These are phyloP conservation scores for Macadamia tetraphylla DNA, from an alignment of 164 flowering plant species.

Conservation along the genomic window DNA sequence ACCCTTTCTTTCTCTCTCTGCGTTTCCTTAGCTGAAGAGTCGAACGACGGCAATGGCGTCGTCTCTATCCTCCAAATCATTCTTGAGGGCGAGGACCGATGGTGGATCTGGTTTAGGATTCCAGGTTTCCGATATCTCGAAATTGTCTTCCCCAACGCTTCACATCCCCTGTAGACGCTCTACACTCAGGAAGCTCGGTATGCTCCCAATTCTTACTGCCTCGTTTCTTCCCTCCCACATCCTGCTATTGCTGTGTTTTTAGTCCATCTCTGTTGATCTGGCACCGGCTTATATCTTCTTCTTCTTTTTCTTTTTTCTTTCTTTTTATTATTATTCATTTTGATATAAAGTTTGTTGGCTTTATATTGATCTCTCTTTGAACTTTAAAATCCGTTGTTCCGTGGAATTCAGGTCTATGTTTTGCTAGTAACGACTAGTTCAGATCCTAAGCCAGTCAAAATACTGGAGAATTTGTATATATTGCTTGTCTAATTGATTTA, in stretches of 20 bases:
- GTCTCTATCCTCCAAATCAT: conserved; percentile 40
- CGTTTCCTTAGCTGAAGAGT: not conserved
- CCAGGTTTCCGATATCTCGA: conserved; percentile 26
- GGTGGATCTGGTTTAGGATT: conserved; percentile 28
- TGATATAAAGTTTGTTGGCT: not conserved
- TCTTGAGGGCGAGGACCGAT: conserved; percentile 30
- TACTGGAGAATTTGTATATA: not conserved
- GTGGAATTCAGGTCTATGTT: not conserved
- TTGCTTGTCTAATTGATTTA: not conserved
- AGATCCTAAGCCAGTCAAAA: not conserved
- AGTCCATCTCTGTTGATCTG: not conserved
- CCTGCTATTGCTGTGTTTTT: not conserved
- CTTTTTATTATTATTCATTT: no score
- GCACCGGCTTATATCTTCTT: not conserved
- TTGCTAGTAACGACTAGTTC: not conserved
- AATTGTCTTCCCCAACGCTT: conserved; percentile 28
- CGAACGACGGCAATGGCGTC: conserved; percentile 41
- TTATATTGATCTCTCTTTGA: not conserved
- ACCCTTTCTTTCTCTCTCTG: no score
- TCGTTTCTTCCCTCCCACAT: not conserved
- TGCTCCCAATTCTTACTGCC: not conserved
- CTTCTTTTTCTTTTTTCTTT: not conserved
- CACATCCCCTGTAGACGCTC: conserved; percentile 32
- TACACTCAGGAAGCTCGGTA: conserved; percentile 41
- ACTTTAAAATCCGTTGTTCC: not conserved